Evolutionary conservation across 2,329 filamentous ascomycete genomes (phyloP).

Genomic region (Mycocentrospora acerina): DNA sequence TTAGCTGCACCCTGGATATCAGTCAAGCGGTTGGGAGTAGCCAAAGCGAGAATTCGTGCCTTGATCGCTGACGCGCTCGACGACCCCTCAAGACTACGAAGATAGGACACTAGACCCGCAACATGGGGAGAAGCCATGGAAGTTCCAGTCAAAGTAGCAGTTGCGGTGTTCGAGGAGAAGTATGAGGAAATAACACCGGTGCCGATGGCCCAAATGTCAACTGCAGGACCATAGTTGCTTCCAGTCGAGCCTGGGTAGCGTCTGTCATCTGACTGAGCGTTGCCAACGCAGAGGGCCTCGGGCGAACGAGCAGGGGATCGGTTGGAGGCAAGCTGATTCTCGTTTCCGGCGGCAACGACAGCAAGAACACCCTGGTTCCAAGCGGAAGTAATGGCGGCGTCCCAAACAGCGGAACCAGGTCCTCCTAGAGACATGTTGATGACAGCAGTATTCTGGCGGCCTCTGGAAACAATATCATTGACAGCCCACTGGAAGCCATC

Average conservation of each 20-base stretch:
- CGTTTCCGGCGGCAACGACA: conserved; percentile 41
- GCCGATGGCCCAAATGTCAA: conserved; percentile 44
- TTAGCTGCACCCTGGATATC: conserved; percentile 24
- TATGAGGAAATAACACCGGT: conserved; percentile 50
- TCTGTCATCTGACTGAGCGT: conserved; percentile 26
- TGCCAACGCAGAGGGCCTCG: conserved; percentile 41
- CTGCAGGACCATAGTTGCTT: conserved; percentile 42
- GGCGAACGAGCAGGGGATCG: conserved; percentile 37
- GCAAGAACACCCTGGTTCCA: conserved; percentile 36
- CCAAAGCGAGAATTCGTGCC: conserved; percentile 22
- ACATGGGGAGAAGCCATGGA: conserved; percentile 69
- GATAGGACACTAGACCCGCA: conserved; percentile 67
- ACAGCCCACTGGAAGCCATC: conserved; percentile 37
- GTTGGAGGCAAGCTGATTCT: conserved; percentile 23
- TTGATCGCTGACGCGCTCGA: conserved; percentile 20
- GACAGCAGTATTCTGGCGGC: conserved; percentile 30
- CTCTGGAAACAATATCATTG: conserved; percentile 35
- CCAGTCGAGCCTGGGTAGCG: conserved; percentile 20
- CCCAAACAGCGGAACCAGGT: conserved; percentile 23
- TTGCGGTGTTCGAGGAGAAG: conserved; percentile 43
- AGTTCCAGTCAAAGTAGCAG: conserved; percentile 57
- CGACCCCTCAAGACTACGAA: conserved; percentile 56
- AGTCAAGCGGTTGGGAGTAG: conserved; percentile 20
- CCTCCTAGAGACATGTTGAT: conserved; percentile 45
- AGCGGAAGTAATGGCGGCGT: conserved; percentile 37